These are phyloP conservation scores for Phytophthora sansomeana DNA, from an alignment of 352 stramenopile genomes.

Conservation along the genomic window DNA sequence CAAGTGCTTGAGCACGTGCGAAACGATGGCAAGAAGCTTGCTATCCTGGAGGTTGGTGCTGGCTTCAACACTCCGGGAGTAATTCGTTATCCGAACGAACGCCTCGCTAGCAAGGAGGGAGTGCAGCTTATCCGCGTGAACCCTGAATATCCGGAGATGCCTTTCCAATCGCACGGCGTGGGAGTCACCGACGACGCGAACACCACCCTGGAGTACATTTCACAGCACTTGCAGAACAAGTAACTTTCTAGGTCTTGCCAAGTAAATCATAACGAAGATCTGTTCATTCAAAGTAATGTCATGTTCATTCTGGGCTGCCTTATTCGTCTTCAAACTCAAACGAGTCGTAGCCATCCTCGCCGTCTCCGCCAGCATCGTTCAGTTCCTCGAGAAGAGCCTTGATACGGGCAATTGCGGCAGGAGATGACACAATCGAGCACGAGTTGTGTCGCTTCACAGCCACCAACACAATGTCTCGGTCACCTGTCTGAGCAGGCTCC, in stretches of 20 bases:
- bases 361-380: slow-evolving; percentile 55
- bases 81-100: slow-evolving; percentile 63
- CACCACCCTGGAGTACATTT: slow-evolving; percentile 50
- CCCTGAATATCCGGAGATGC: slow-evolving; percentile 55
- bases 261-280: slow-evolving; percentile 18
- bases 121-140: slow-evolving; percentile 72
- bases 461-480: slow-evolving; percentile 71
- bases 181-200: slow-evolving; percentile 55
- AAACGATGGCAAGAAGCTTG: slow-evolving; percentile 61
- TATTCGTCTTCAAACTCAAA: slow-evolving; percentile 76
- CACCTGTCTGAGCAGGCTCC: slow-evolving; percentile 78
- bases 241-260: background rate
- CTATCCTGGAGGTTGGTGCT: slow-evolving; percentile 72
- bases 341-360: slow-evolving; percentile 81
- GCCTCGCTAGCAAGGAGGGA: slow-evolving; percentile 46
- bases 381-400: slow-evolving; percentile 81
- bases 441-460: slow-evolving; percentile 77
- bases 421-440: slow-evolving; percentile 74
- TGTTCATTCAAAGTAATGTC: slow-evolving; percentile 14
- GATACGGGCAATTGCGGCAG: slow-evolving; percentile 66
- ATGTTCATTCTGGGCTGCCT: slow-evolving; percentile 3
- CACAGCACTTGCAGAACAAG: slow-evolving; percentile 9
- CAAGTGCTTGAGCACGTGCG: slow-evolving; percentile 40
- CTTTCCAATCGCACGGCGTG: slow-evolving; percentile 61
- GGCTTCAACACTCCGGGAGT: slow-evolving; percentile 80